Conservation (phyloP, 176 grass and related monocot genomes). For the Bolboschoenus planiculmis region DNA sequence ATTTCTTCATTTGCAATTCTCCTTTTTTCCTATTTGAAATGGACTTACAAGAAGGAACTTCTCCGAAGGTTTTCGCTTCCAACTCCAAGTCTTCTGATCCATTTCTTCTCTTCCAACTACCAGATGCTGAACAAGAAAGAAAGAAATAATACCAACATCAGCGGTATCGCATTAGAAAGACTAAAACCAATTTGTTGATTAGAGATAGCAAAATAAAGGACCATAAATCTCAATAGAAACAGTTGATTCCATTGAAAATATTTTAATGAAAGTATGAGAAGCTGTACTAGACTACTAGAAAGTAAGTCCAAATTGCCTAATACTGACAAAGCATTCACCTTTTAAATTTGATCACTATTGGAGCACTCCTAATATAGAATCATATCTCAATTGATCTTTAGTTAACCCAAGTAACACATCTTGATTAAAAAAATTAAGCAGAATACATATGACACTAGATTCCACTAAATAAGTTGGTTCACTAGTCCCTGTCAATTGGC, state of each 20-base stretch:
- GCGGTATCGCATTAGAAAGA: neutral
- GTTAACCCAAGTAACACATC: neutral
- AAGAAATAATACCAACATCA: neutral
- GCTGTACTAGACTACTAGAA: neutral
- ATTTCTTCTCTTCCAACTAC: slow-evolving; percentile 28
- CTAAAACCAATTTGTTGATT: neutral
- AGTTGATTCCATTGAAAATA: neutral
- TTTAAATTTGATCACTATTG: neutral
- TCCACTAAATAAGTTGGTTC: slow-evolving; percentile 19
- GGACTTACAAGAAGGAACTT: slow-evolving; percentile 34
- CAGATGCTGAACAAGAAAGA: neutral
- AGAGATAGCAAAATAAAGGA: neutral
- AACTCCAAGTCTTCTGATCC: slow-evolving; percentile 91
- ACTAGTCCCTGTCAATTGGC: slow-evolving; percentile 4
- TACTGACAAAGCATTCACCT: neutral
- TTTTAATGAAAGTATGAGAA: neutral
- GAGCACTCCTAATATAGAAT: slow-evolving; percentile 1
- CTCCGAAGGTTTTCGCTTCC: slow-evolving; percentile 73
- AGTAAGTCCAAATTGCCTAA: neutral
- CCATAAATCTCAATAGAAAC: neutral
- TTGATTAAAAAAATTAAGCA: neutral
- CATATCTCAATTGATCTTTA: neutral
- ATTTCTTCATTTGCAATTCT: slow-evolving; percentile 24
- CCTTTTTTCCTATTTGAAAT: slow-evolving; percentile 20
- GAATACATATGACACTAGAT: neutral